Base-by-base conservation (phyloP, 805 yeast species). In the Metschnikowia anglica region DNA sequence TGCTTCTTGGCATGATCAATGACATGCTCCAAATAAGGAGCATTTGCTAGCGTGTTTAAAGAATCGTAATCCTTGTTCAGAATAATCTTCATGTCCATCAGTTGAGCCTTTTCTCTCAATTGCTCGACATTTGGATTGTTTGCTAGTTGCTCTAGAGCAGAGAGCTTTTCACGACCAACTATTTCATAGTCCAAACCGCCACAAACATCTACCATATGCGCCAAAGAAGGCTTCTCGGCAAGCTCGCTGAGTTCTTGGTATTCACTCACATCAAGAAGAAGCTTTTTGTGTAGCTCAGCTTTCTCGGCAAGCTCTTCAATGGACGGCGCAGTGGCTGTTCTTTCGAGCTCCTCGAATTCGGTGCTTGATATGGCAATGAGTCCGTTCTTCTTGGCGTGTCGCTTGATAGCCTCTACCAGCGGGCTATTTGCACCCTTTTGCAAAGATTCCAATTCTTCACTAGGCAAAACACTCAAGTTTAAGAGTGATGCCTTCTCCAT, bases 141-240 rank as follows among this genome's bases (percentile, higher is more conserved):
- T 1, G 54, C 60, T 16, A 45, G 29, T 33, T 41, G 42, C 18
- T 47, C 41, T 40, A 58, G 43, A 3, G 34, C 29, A 5, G 42
- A 16, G 28, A 41, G 48, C 15, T 40, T 36, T 8, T 34, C 37
- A 6, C 20, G 36, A 4, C 21, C 18, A 16, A 57, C 32, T 4
- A 52, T 39, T 11, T 37, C 37, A 23, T 39, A 45, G 5, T 54
- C 55, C 13, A 49, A 34, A 2, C 32, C 34, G 3, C 37, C 41
- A 5, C 61, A 56, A 11, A 51, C 53, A 8, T 16, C 3, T 1
- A 36, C 27, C 24, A 62, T 37, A 12, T 51, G 49, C 11, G 51
- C 54, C 9, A 59, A 30, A 1, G 59, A 33, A 8, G 74, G 74
- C 4, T 55, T 55, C 40, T 60, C 46, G 1, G 70, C 72, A 4